phyloP scores from a whole-genome alignment of 345 rosid species.

The Syzygium aqueum region DNA sequence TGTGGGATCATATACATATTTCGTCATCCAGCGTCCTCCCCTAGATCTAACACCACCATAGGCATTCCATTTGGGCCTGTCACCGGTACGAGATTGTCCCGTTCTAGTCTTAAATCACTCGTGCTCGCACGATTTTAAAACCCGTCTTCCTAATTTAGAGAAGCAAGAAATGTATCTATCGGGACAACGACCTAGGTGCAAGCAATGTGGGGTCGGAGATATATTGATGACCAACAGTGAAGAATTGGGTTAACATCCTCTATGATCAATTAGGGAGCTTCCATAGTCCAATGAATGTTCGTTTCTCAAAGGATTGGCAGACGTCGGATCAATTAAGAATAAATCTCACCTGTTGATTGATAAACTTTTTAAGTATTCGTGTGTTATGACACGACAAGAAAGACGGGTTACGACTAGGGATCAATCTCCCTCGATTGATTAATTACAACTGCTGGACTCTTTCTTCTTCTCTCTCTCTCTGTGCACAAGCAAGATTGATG shows the following conservation, averaged over 20 bases:
- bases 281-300: background rate
- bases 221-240: fast-evolving
- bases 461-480: background rate
- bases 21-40: background rate
- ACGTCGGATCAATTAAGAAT: background rate
- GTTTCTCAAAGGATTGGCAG: background rate
- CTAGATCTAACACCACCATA: background rate
- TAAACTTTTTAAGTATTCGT: background rate
- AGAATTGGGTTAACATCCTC: background rate
- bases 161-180: background rate
- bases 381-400: fast-evolving
- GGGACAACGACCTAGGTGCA: fast-evolving
- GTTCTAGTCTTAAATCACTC: background rate
- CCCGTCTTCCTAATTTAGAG: background rate
- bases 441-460: background rate
- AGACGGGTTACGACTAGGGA: background rate
- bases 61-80: background rate
- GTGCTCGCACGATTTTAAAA: background rate
- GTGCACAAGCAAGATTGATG: background rate
- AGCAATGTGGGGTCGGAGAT: background rate
- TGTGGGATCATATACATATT: background rate
- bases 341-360: background rate
- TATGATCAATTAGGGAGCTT: background rate
- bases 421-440: background rate
- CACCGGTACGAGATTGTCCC: fast-evolving